These are phyloP conservation scores for Penicillium desertorum DNA, from an alignment of 495 filamentous ascomycete genomes.

Conservation along the genomic window DNA sequence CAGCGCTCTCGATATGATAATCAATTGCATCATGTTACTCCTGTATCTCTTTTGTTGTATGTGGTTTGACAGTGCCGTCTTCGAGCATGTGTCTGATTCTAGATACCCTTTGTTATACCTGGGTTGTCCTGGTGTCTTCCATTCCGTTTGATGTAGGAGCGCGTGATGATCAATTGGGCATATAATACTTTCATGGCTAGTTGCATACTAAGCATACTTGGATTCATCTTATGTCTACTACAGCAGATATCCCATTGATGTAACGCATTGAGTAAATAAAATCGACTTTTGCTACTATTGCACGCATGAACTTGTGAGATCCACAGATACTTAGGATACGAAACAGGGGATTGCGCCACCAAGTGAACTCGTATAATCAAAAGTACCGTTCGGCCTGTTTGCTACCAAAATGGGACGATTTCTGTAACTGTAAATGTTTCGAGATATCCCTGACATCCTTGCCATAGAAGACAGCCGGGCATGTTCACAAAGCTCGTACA, in stretches of 20 bases:
- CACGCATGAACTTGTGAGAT: too few relatives aligned
- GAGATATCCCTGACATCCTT: neutral
- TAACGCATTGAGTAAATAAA: neutral
- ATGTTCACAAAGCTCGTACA: neutral
- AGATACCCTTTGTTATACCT: slow-evolving; percentile 5
- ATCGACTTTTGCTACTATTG: neutral
- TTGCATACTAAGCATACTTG: slow-evolving; percentile 20
- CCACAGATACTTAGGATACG: too few relatives aligned
- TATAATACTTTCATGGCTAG: slow-evolving; percentile 19
- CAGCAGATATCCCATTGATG: neutral
- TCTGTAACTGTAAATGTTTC: neutral
- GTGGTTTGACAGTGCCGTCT: neutral
- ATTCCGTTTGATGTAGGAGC: slow-evolving; percentile 1
- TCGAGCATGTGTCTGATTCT: neutral
- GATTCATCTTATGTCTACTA: slow-evolving; percentile 5
- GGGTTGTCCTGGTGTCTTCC: slow-evolving; percentile 4
- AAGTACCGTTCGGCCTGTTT: neutral
- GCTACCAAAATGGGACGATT: neutral
- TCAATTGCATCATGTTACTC: slow-evolving; percentile 13
- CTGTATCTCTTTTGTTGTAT: neutral
- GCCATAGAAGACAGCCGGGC: neutral
- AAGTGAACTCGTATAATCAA: neutral
- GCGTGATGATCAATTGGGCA: slow-evolving; percentile 1
- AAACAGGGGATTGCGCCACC: too few relatives aligned
- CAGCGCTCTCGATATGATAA: slow-evolving; percentile 9